Conservation (phyloP, 148 eudicot species). For the Agrostemma githago region DNA sequence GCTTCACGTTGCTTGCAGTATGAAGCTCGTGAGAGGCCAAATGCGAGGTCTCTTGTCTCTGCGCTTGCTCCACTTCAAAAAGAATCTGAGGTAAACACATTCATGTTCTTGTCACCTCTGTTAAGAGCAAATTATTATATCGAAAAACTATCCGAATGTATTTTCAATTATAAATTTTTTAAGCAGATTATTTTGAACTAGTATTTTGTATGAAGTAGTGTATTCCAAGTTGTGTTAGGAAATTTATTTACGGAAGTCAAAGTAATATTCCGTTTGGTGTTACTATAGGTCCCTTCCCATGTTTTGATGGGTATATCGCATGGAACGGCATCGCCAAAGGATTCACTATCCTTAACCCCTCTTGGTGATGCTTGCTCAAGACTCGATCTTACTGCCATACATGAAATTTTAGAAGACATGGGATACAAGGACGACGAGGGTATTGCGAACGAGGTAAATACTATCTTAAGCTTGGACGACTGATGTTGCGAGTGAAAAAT, state of each 20-base stretch:
- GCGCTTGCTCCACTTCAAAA: constrained; percentile 71
- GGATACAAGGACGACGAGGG: constrained; percentile 85
- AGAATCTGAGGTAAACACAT: constrained; percentile 53
- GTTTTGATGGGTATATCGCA: constrained; percentile 61
- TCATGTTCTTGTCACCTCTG: not conserved
- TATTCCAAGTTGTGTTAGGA: not conserved
- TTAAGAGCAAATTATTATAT: not conserved
- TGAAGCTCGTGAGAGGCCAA: constrained; percentile 89
- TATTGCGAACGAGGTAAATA: constrained; percentile 61
- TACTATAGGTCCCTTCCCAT: constrained; percentile 67
- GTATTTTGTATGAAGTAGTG: too few species aligned
- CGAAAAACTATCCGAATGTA: not conserved
- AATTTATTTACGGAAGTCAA: not conserved
- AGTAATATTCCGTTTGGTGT: constrained; percentile 6
- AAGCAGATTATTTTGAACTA: too few species aligned
- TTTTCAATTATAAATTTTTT: too few species aligned
- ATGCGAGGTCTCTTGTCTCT: constrained; percentile 55
- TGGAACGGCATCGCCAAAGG: constrained; percentile 44
- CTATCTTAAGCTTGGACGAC: not conserved
- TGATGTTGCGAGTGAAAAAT: not conserved
- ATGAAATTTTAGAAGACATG: constrained; percentile 60
- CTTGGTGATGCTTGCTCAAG: constrained; percentile 76
- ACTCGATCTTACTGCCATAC: constrained; percentile 75
- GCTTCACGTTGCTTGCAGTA: constrained; percentile 86
- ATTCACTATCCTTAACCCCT: constrained; percentile 49